Base-by-base conservation (phyloP, 2,329 filamentous ascomycete genomes). In the Xylariomycetidae sp. region DNA sequence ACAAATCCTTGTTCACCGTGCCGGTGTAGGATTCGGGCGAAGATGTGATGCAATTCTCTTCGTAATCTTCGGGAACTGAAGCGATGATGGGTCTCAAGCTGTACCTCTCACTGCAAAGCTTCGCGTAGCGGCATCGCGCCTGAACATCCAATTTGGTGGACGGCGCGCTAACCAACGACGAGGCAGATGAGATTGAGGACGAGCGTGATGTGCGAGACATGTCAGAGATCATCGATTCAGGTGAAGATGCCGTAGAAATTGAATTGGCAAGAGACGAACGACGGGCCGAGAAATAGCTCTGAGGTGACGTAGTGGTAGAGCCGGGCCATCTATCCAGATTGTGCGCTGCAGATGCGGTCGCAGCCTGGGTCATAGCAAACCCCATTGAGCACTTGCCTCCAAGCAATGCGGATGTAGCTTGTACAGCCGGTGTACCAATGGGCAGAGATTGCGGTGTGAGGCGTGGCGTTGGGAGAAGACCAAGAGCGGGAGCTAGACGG, bases 151-250 rank as follows among this genome's bases (percentile, higher is more conserved):
- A 58, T 62, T 72, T 72, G 64, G 64, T 61, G 58, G 64, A 66
- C 60, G 70, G 76, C 75, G 75, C 76, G 69, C 69, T 74, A 57
- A 62, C 70, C 62, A 74, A 61, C 38, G 73, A 77, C 46, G 75
- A 79, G 49, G 73, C 68, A 51, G 76, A 79, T 37, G 76, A 80
- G 59, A 79, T 75, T 13, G 77, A 81, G 53, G 77, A 80, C 33
- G 75, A 79, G 55, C 76, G 74, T 44, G 77, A 81, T 42, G 75
- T 69, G 41, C 70, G 70, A 38, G 72, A 80, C 37, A 67, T 64
- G 52, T 82, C 78, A 38, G 78, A 81, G 28, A 82, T 61, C 77
- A 82, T 81, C 35, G 78, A 82, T 52, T 82, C 77, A 42, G 78
- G 78, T 17, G 78, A 82, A 38, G 78, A 82, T 20, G 72, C 70